phyloP scores from a whole-genome alignment of 371 early-diverging fungal genomes.

The Mortierella sp. region DNA sequence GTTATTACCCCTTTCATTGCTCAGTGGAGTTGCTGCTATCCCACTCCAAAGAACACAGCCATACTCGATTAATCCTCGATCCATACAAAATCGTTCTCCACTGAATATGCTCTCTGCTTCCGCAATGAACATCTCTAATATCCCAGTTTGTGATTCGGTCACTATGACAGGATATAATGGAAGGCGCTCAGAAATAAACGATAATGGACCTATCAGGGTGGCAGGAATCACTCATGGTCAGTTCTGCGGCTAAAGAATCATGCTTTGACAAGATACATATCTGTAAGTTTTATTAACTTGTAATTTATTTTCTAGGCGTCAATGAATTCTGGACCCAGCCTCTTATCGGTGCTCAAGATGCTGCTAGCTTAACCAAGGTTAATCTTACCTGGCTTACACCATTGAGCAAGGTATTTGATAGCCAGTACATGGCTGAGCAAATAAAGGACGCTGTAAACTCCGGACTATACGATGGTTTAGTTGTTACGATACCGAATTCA shows the following conservation, averaged over 20 bases:
- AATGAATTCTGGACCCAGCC: constrained; percentile 58
- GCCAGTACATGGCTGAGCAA: constrained; percentile 55
- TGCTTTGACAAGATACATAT: too few species aligned
- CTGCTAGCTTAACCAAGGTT: constrained; percentile 58
- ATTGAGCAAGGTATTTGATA: constrained; percentile 29
- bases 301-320: constrained; percentile 22
- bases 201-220: constrained; percentile 50
- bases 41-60: background rate
- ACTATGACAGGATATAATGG: constrained; percentile 45
- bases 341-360: constrained; percentile 60
- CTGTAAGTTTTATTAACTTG: background rate
- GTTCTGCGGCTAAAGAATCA: background rate
- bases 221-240: constrained; percentile 43
- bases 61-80: background rate
- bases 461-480: constrained; percentile 58
- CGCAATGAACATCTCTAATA: constrained; percentile 28
- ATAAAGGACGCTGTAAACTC: constrained; percentile 52
- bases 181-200: background rate
- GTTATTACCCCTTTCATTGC: background rate
- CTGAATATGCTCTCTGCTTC: background rate
- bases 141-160: constrained; percentile 20
- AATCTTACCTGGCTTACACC: constrained; percentile 60
- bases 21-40: background rate
- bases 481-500: constrained; percentile 61
- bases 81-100: background rate